Evolutionary conservation across 495 filamentous ascomycete species (phyloP), one percentile per base, ranked within the genome.

Genomic region (Penicillium silybi): DNA sequence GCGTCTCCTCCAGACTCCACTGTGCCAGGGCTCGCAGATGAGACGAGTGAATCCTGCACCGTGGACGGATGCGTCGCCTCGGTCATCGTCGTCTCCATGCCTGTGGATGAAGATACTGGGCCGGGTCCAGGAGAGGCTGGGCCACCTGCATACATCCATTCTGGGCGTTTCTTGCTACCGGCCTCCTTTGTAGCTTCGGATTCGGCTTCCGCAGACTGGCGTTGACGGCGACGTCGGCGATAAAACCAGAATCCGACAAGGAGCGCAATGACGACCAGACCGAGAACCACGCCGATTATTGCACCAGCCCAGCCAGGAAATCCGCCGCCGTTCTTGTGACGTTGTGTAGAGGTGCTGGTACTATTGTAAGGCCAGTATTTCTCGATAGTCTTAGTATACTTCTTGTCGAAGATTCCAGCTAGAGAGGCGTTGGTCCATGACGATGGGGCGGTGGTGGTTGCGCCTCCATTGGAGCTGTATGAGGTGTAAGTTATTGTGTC

Each of bases 201-300:
- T n/a, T 32, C n/a, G 7, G 27, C 22, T 44, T 29, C 26, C 6
- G 13, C 26, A 10, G 11, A 17, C 6, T 58, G 19, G 23, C 42
- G 40, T 26, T 25, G 25, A 17, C 22, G 46, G 23, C 78, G 71
- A 4, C 77, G 75, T 11, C 82, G 72, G 52, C 74, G 86, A 11
- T 85, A 70, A 3, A 87, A 63, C 44, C 83, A 72, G 15, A 68
- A 66, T 4, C 76, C 76, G 17, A 77, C 76, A 17, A 84, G 70
- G 27, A 86, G 61, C 1, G 76, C 79, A 26, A 88, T 49, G 44
- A 83, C 72, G 35, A 87, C 65, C 1, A 89, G 70, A 8, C 85
- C 85, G 1, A 84, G 67, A 1, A 89, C 75, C 4, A 85, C 83
- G 5, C 85, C 87, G 16, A 90, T 72, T 2, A 89, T 78, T 2